Conservation (phyloP, 768 basidiomycete genomes). For the Auricularia auricula-judae region DNA sequence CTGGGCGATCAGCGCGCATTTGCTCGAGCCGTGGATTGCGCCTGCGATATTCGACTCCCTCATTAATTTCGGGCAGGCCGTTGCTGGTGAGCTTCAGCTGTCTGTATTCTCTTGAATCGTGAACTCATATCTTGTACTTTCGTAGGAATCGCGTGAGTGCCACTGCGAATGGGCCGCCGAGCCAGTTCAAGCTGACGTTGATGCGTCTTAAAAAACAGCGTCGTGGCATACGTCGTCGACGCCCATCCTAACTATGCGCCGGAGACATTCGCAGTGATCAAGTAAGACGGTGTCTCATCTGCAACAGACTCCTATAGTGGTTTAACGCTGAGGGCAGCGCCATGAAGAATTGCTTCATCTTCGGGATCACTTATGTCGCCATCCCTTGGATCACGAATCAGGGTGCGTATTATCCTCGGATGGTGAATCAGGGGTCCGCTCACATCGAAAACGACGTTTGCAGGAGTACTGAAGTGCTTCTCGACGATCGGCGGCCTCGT, state of each 20-base stretch:
- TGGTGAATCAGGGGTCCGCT: constrained; percentile 2
- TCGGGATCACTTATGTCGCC: constrained; percentile 9
- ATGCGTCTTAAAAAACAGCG: not conserved
- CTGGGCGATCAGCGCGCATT: constrained; percentile 8
- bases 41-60: constrained; percentile 6
- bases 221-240: constrained; percentile 8
- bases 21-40: constrained; percentile 6
- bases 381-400: constrained; percentile 5
- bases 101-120: constrained; percentile 1
- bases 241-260: constrained; percentile 8
- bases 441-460: too few relatives aligned
- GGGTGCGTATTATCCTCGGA: constrained; percentile 3
- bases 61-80: constrained; percentile 5
- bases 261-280: constrained; percentile 6
- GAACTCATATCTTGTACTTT: too few relatives aligned
- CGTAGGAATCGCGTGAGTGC: too few relatives aligned
- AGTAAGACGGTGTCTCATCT: constrained; percentile 1
- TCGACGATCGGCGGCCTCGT: constrained; percentile 30
- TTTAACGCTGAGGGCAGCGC: not conserved
- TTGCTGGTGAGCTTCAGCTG: not conserved
- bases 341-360: constrained; percentile 9
- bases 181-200: too few relatives aligned
- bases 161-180: too few relatives aligned
- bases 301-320: too few relatives aligned
- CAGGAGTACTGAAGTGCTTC: constrained; percentile 28